Conservation (phyloP, 2,329 filamentous ascomycete species). For the Alternaria arbusti region DNA sequence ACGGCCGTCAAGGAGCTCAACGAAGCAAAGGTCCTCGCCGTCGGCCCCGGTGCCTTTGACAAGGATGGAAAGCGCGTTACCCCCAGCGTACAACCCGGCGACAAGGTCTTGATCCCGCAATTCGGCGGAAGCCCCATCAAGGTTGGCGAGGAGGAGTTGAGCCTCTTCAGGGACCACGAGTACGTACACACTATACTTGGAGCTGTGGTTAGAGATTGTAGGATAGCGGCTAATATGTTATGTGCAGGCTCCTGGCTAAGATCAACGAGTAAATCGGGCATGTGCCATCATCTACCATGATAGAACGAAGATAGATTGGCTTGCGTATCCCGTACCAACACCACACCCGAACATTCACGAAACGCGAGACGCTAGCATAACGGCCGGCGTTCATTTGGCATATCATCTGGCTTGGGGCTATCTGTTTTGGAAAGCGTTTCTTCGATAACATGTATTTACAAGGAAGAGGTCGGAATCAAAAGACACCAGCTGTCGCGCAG, state of each 20-base stretch:
- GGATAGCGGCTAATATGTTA: conserved; percentile 1
- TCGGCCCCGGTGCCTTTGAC: conserved; percentile 87
- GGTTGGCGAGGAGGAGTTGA: conserved; percentile 96
- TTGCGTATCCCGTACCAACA: conserved; percentile 38
- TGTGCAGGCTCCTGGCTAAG: conserved; percentile 90
- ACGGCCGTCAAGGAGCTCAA: conserved; percentile 97
- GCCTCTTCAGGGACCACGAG: conserved; percentile 97
- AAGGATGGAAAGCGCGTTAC: conserved; percentile 87
- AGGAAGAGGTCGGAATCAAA: conserved; percentile 5
- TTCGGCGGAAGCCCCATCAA: conserved; percentile 95
- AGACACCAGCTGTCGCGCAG: not conserved
- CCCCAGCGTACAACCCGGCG: conserved; percentile 81
- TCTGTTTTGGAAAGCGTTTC: conserved; percentile 21
- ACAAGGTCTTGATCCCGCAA: conserved; percentile 94
- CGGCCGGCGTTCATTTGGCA: conserved; percentile 38
- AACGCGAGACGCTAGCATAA: conserved; percentile 36
- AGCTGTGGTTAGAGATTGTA: not conserved
- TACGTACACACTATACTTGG: conserved; percentile 61
- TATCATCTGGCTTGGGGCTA: conserved; percentile 24
- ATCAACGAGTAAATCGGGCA: conserved; percentile 80
- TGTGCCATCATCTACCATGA: not conserved
- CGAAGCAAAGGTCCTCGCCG: conserved; percentile 94
- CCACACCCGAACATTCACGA: conserved; percentile 12
- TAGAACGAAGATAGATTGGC: conserved; percentile 18
- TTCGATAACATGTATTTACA: conserved; percentile 25